phyloP scores from a whole-genome alignment of 441 rosid species.

The Francoa sonchifolia region DNA sequence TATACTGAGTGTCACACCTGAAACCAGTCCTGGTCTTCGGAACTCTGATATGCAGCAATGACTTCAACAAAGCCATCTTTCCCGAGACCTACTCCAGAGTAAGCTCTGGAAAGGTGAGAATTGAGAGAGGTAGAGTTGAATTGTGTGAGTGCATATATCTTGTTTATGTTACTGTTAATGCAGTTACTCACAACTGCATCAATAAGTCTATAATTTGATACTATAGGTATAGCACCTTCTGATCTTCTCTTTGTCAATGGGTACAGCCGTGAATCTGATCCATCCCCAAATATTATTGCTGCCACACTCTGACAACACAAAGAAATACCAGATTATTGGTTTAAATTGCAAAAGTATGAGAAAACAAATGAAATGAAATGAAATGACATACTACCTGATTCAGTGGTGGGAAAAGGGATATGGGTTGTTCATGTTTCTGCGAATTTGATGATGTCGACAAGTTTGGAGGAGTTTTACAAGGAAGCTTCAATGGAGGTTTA shows the following conservation, averaged over 20 bases:
- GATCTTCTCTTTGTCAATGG: constrained; percentile 73
- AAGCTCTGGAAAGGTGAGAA: constrained; percentile 68
- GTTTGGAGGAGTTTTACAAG: constrained; percentile 16
- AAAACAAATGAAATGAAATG: no score
- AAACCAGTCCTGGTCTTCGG: constrained; percentile 63
- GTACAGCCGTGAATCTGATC: constrained; percentile 50
- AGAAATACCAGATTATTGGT: background rate
- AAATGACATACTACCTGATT: constrained; percentile 26
- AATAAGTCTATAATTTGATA: constrained; percentile 61
- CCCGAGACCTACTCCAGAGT: constrained; percentile 39
- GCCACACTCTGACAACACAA: constrained; percentile 47
- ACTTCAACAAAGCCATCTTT: constrained; percentile 65
- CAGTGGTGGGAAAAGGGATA: constrained; percentile 24
- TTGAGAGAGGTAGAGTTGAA: constrained; percentile 77
- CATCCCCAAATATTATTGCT: constrained; percentile 69
- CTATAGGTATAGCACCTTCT: constrained; percentile 71
- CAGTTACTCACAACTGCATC: constrained; percentile 79
- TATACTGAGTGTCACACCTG: constrained; percentile 30
- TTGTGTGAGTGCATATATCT: constrained; percentile 73
- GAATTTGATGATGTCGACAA: constrained; percentile 25
- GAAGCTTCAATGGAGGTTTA: constrained; percentile 17
- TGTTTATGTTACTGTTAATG: constrained; percentile 66
- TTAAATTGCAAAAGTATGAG: no score
- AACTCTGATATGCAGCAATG: constrained; percentile 74
- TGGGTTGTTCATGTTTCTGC: constrained; percentile 22